Base-by-base conservation (phyloP, 1,284 basidiomycete species). In the Apiotrichum mycotoxinovorans region DNA sequence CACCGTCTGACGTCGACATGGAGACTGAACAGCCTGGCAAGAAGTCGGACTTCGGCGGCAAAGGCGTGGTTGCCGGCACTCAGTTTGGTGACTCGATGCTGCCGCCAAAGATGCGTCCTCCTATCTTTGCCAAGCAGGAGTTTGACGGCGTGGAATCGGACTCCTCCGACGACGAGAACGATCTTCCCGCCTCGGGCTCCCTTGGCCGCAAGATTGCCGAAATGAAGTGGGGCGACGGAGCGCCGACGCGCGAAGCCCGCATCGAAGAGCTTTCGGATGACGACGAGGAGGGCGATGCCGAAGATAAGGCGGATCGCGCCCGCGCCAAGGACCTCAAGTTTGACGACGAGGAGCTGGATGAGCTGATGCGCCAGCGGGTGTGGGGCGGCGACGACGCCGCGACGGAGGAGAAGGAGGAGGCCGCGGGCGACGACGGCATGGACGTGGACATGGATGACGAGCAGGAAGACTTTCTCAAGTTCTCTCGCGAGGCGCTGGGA, bases 391-490 rank as follows among this genome's bases (percentile, higher is more conserved):
- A 93, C 72, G 64, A 60, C 20, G 61, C 51, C 10, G 65, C 58
- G 33, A 27, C 54, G n/a, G 62, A 60, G 20, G 68, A 58, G 63
- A 53, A 50, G 4, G 59, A 51, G 15, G 52, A 49, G 9, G 68
- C 82, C 23, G 82, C 83, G 12, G 83, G 82, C 34, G 85, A 85
- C 17, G 80, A 79, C 10, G 89, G 89, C 46, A 87, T 90, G 63
- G 87, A 93, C 66, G 83, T 92, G 41, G 87, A 93, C 66, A 92
- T 93, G 89, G 83, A 81, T 2, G 85, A 88, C 65, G 93, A 97
- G 75, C 83, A 90, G 73, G 89, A 88, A 61, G 93, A 95, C 63
- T 97, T 96, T 65, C 78, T 97, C 44, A 87, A 90, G 73, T 97
- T 97, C 75, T 88, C 93, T 14, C 84, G 90, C 47, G 88, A 95